Conservation (phyloP, 306 rosid species). For the Quercus suber region DNA sequence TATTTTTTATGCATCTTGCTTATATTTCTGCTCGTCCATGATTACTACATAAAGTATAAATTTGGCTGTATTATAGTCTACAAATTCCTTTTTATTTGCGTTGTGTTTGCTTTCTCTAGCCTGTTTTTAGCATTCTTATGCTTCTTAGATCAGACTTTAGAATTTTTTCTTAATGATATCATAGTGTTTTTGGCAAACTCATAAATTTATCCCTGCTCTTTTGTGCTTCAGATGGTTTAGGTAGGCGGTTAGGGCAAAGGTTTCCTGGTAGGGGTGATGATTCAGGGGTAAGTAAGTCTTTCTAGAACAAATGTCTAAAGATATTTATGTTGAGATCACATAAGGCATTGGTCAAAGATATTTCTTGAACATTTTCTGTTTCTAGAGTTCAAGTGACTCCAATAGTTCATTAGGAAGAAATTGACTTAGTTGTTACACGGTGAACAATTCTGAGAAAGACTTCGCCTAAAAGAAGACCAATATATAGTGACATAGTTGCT, state of each 20-base stretch:
- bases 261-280: constrained; percentile 90
- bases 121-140: background rate
- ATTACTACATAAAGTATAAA: background rate
- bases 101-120: constrained; percentile 5
- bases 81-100: background rate
- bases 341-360: too few relatives aligned
- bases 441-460: background rate
- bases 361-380: too few relatives aligned
- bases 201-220: constrained; percentile 28
- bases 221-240: constrained; percentile 80
- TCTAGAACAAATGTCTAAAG: background rate
- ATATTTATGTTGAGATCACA: too few relatives aligned
- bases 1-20: background rate
- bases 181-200: constrained; percentile 6
- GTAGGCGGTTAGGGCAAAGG: constrained; percentile 96
- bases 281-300: constrained; percentile 74
- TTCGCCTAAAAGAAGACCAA: background rate
- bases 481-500: background rate
- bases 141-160: constrained; percentile 14
- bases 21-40: too few relatives aligned
- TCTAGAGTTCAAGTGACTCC: background rate
- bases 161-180: constrained; percentile 15
- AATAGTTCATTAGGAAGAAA: background rate
- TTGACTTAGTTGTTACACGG: background rate
- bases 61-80: background rate